Evolutionary conservation across 148 eudicot genomes (phyloP).

Genomic region (Rhododendron ferrugineum): DNA sequence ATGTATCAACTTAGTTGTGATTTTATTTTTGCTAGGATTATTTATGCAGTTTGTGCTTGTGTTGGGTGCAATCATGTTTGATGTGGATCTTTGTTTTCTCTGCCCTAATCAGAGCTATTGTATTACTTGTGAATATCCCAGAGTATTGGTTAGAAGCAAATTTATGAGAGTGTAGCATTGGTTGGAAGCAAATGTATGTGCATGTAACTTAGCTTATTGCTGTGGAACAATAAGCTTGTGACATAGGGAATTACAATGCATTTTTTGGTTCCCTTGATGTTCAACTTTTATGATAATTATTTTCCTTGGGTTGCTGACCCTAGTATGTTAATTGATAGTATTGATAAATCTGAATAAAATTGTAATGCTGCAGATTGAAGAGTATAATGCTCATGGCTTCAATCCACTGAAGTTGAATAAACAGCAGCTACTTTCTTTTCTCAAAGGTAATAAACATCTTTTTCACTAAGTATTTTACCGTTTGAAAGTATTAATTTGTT

Average conservation of each 20-base stretch:
- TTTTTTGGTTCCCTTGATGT: neutral
- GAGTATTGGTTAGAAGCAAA: neutral
- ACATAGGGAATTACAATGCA: neutral
- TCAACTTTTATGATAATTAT: neutral
- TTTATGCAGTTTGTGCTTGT: neutral
- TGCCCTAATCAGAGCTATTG: neutral
- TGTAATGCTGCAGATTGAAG: conserved; percentile 48
- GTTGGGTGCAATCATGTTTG: neutral
- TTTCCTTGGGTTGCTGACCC: neutral
- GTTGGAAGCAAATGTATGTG: neutral
- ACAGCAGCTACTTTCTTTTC: conserved; percentile 51
- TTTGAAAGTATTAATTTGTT: neutral
- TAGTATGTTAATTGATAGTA: neutral
- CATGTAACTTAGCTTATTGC: neutral
- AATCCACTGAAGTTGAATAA: conserved; percentile 44
- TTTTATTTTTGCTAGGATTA: conserved; percentile 1
- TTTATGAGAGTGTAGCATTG: neutral
- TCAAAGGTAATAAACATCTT: conserved; percentile 43
- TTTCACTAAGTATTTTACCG: neutral
- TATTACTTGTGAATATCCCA: neutral
- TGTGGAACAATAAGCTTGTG: neutral
- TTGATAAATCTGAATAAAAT: neutral
- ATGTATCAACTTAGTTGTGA: neutral
- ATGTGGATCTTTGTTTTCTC: neutral
- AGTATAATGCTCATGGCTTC: conserved; percentile 33